Evolutionary conservation across 2,329 filamentous ascomycete genomes (phyloP).

Genomic region (Cladobotryum protrusum): DNA sequence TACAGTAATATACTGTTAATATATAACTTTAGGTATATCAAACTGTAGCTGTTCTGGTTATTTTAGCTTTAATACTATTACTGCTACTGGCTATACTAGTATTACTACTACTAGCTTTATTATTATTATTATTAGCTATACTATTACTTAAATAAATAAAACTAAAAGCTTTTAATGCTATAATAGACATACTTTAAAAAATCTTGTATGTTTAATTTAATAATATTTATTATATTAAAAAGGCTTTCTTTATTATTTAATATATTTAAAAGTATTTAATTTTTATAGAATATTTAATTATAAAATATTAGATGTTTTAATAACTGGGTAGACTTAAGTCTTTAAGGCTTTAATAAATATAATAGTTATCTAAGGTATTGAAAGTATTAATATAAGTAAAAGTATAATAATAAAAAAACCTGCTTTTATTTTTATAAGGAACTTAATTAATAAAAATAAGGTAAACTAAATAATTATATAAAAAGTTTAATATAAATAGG

Average conservation of each 20-base stretch:
- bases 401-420: neutral
- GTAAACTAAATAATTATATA: neutral
- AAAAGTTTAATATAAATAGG: neutral
- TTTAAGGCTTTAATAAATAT: too few relatives aligned
- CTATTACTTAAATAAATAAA: neutral
- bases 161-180: neutral
- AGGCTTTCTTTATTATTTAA: neutral
- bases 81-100: neutral
- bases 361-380: too few relatives aligned
- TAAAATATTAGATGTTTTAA: too few relatives aligned
- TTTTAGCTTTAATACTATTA: neutral
- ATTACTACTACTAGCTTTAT: neutral
- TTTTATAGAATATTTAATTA: neutral
- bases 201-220: neutral
- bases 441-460: neutral
- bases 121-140: neutral
- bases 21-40: too few relatives aligned
- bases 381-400: too few relatives aligned
- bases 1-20: too few relatives aligned
- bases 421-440: neutral
- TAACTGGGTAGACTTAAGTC: too few relatives aligned
- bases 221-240: neutral
- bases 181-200: neutral
- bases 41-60: too few relatives aligned
- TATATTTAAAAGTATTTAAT: neutral